Evolutionary conservation across 495 filamentous ascomycete genomes (phyloP), one percentile per base, ranked within the genome.

Genomic region (Elasticomyces elasticus): DNA sequence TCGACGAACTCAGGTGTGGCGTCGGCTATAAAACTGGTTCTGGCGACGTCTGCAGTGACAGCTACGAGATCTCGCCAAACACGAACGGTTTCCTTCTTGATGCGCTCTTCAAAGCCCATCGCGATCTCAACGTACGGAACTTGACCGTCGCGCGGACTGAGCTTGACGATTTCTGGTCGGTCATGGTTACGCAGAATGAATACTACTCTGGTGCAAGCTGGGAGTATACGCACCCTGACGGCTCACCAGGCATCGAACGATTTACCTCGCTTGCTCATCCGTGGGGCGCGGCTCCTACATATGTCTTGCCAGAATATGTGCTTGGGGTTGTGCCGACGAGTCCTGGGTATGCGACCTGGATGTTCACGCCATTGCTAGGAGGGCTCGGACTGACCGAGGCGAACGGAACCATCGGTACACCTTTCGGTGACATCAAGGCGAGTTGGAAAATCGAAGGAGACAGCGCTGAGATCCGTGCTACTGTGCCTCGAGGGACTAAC

Each of bases 251-350:
- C 2, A 23, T 73, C 2, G 62, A 60, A 17, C 24, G 69, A 0
- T 72, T 65, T 40, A 73, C 71, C 0, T 63, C 56, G n/a, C 58
- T 69, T 5, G 58, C 56, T 13, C 71, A 73, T 54, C 69, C 68
- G 2, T 72, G 71, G 71, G 64, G 66, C 13, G 67, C 58, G 9
- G 69, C 68, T 17, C 66, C 71, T 5, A 73, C 69, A 5, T 71
- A 67, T 37, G 54, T 70, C 0, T 54, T 69, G 12, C 63, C 55
- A 1, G 60, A 69, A 26, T 67, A 56, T 51, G 54, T 56, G 6
- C 47, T 56, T 12, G 54, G 54, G 5, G 24, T 56, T 3, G 6
- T 5, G 47, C 26, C 51, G 28, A 26, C 30, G 13, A 20, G 17
- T 26, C 38, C 42, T 23, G 42, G 42, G 11, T 44, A 19, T 22